Percentiles rank a stretch among this genome's conserved stretches.
Evolutionary conservation across 306 rosid species (phyloP).

Genomic region (Ceratonia siliqua): DNA sequence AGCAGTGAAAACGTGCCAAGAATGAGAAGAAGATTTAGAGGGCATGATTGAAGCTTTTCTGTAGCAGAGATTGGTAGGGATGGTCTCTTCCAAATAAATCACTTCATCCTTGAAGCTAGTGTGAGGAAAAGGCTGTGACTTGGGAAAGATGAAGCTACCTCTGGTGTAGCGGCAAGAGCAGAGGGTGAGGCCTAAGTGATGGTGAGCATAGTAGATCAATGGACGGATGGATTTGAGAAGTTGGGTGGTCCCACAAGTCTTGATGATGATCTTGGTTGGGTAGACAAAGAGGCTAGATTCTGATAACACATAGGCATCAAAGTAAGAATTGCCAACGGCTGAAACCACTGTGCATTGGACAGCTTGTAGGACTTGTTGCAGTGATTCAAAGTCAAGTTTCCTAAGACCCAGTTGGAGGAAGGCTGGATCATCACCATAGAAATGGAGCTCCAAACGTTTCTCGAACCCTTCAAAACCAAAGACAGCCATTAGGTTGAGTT

Average conservation of each 20-base stretch:
- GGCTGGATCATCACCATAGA: constrained; percentile 76
- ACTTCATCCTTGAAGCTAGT: constrained; percentile 86
- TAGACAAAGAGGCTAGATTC: constrained; percentile 97
- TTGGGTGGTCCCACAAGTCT: constrained; percentile 98
- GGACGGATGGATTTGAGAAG: constrained; percentile 87
- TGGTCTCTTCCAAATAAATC: constrained; percentile 53
- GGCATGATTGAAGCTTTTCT: constrained; percentile 92
- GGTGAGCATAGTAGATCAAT: constrained; percentile 63
- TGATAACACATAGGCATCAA: constrained; percentile 87
- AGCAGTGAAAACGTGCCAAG: constrained; percentile 95
- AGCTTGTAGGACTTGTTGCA: constrained; percentile 64
- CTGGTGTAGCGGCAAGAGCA: constrained; percentile 80
- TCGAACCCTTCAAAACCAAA: constrained; percentile 96
- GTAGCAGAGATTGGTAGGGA: constrained; percentile 65
- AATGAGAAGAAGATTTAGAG: constrained; percentile 66
- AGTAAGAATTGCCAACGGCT: constrained; percentile 78
- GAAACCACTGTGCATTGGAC: constrained; percentile 95
- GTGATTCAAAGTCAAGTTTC: constrained; percentile 57
- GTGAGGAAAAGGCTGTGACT: constrained; percentile 83
- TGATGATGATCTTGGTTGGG: constrained; percentile 92
- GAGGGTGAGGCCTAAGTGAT: constrained; percentile 57
- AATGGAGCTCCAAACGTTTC: constrained; percentile 90
- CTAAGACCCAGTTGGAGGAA: constrained; percentile 60
- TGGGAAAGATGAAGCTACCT: constrained; percentile 89
- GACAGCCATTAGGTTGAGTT: constrained; percentile 56